Evolutionary conservation across 305 asterid species (phyloP).

Genomic region (Fraxinus velutina): DNA sequence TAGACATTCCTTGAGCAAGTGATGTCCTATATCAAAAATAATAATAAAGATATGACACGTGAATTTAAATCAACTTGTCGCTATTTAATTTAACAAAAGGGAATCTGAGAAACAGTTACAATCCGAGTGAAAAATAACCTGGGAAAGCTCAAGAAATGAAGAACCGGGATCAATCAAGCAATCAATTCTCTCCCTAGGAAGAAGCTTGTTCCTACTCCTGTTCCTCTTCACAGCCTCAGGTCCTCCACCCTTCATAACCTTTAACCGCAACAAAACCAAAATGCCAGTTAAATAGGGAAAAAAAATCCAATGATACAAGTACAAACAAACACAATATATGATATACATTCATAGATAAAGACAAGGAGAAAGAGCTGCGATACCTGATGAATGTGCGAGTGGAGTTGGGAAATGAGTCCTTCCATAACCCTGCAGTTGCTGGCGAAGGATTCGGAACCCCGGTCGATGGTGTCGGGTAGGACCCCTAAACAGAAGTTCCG

Average conservation of each 20-base stretch:
- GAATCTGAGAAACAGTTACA: not conserved
- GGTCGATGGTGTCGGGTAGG: slow-evolving; percentile 64
- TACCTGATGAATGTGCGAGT: slow-evolving; percentile 60
- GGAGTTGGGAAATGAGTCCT: slow-evolving; percentile 61
- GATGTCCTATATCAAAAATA: not conserved
- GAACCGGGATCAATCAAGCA: slow-evolving; percentile 84
- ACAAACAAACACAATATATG: not conserved
- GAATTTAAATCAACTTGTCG: not conserved
- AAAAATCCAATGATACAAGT: not conserved
- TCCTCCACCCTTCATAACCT: slow-evolving; percentile 89
- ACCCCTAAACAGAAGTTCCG: slow-evolving; percentile 46
- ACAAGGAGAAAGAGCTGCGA: not conserved
- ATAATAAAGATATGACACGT: not conserved
- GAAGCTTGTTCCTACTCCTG: slow-evolving; percentile 75
- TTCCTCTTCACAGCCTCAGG: slow-evolving; percentile 77
- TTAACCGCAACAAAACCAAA: slow-evolving; percentile 23
- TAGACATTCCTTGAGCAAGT: not conserved
- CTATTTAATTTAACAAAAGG: not conserved
- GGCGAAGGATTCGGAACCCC: slow-evolving; percentile 61
- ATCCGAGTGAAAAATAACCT: slow-evolving; percentile 37
- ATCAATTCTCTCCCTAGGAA: slow-evolving; percentile 83
- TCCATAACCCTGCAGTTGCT: slow-evolving; percentile 70
- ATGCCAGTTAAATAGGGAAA: not conserved
- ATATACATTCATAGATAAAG: not conserved
- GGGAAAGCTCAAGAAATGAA: slow-evolving; percentile 92